Base-by-base conservation (phyloP, 169 alveolate species). In the Plasmodium yoelii region DNA sequence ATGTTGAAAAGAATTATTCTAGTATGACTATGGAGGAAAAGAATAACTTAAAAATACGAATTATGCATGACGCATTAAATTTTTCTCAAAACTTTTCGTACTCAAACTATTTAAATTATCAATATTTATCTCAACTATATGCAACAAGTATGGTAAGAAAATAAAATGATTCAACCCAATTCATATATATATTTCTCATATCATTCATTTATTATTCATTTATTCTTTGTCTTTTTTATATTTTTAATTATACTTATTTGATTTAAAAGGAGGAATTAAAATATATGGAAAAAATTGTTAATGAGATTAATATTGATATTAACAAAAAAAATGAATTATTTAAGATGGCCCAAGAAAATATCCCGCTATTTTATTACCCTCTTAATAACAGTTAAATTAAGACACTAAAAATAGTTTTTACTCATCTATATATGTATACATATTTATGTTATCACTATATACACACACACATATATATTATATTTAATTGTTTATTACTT, bases 21-120 rank as follows among this genome's bases (percentile, higher is more conserved):
- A 68, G 72, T 44, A 68, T 82, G 90, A 82, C 90, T 26, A 65
- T 46, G 15, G 73, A 82, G 53, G 90, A 82, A 47, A 82, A 42
- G 47, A 42, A 67, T 55, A 56, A 67, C 28, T 19, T 82, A n/a
- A 65, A 42, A 61, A 82, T 19, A 46, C 42, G 60, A 68, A 69
- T 82, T 18, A 56, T 82, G 46, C 73, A 67, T 26, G 90, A 82
- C 67, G 90, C 71, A 15, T 26, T 82, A 46, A 82, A 68, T 12
- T 82, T 82, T 67, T 68, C 90, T 15, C 67, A 65, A 59, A 51
- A 68, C 46, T 67, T 82, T 68, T 82, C 90, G 28, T 68, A 82
- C 34, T 68, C 90, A 4, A 82, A 82, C 46, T 82, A 55, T 68
- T 55, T 42, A 42, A 67, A 55, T 68, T 82, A 82, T 34, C 60